Conservation (phyloP, 306 rosid genomes). For the Trifolium fragiferum region DNA sequence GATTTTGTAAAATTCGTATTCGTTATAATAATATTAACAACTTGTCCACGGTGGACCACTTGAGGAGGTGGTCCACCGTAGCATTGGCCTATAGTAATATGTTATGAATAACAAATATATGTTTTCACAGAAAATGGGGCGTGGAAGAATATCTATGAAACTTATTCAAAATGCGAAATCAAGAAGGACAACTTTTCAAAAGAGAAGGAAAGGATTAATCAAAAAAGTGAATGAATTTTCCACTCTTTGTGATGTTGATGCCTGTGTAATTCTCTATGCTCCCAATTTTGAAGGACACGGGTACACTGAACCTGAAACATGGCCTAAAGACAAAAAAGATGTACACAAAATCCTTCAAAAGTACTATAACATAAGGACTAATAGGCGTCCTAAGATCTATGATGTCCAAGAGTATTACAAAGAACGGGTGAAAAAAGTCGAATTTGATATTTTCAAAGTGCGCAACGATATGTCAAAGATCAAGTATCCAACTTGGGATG, state of each 20-base stretch:
- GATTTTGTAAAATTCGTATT: too few relatives aligned
- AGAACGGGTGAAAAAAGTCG: constrained; percentile 38
- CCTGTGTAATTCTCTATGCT: constrained; percentile 34
- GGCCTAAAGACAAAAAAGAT: constrained; percentile 28
- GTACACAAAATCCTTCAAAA: constrained; percentile 34
- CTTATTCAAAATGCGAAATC: constrained; percentile 39
- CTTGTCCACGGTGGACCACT: too few relatives aligned
- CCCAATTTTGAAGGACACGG: constrained; percentile 24
- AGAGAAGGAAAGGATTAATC: constrained; percentile 37
- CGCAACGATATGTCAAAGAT: constrained; percentile 25
- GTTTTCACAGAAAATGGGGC: constrained; percentile 41
- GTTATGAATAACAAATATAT: background rate
- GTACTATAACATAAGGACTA: background rate
- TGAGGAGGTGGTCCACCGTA: too few relatives aligned
- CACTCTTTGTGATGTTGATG: constrained; percentile 43
- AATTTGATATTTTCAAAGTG: constrained; percentile 35
- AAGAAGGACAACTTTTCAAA: constrained; percentile 37
- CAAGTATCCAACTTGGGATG: constrained; percentile 37
- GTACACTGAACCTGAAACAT: constrained; percentile 23
- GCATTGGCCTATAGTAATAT: too few relatives aligned
- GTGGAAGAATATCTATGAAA: constrained; percentile 43
- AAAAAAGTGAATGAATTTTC: constrained; percentile 42
- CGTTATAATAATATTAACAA: too few relatives aligned
- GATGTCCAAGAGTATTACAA: constrained; percentile 38
- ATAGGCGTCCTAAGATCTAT: constrained; percentile 22